Conservation (phyloP, 352 stramenopile genomes). For the Pythium diclinum region DNA sequence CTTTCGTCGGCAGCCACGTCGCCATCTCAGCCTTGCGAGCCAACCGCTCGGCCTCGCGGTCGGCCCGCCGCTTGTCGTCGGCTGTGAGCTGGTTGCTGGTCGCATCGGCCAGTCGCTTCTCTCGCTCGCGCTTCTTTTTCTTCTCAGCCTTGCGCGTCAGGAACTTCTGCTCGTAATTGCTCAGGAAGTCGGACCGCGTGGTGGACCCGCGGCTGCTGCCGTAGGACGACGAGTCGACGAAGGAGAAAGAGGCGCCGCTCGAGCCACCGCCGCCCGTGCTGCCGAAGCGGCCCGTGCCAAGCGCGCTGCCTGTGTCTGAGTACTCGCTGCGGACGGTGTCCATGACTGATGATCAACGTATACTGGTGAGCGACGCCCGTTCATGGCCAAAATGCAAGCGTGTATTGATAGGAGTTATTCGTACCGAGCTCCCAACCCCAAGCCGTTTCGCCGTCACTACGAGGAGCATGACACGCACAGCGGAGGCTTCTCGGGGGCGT, state of each 20-base stretch:
- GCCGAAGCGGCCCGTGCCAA: constrained; percentile 30
- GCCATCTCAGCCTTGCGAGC: constrained; percentile 48
- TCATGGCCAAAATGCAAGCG: not conserved
- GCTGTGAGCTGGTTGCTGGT: constrained; percentile 40
- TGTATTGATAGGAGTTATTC: constrained; percentile 23
- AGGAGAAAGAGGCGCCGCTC: constrained; percentile 36
- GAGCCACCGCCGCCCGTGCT: not conserved
- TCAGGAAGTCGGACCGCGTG: constrained; percentile 47
- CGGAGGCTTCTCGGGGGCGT: constrained; percentile 41
- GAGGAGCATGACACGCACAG: constrained; percentile 86
- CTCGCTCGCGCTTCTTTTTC: constrained; percentile 38
- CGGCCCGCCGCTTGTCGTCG: constrained; percentile 42
- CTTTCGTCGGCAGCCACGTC: constrained; percentile 42
- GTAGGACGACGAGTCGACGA: constrained; percentile 39
- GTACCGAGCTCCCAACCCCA: not conserved
- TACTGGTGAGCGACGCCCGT: not conserved
- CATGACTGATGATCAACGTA: constrained; percentile 7
- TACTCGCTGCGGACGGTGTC: constrained; percentile 49
- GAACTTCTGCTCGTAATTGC: constrained; percentile 58
- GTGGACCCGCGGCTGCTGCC: constrained; percentile 34
- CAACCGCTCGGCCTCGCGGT: constrained; percentile 51
- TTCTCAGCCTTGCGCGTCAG: constrained; percentile 48
- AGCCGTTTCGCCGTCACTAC: constrained; percentile 24
- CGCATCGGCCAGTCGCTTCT: constrained; percentile 35
- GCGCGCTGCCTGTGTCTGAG: constrained; percentile 33